Evolutionary conservation across 768 basidiomycete genomes (phyloP), one percentile per base, ranked within the genome.

Genomic region (Crucibulum laeve): DNA sequence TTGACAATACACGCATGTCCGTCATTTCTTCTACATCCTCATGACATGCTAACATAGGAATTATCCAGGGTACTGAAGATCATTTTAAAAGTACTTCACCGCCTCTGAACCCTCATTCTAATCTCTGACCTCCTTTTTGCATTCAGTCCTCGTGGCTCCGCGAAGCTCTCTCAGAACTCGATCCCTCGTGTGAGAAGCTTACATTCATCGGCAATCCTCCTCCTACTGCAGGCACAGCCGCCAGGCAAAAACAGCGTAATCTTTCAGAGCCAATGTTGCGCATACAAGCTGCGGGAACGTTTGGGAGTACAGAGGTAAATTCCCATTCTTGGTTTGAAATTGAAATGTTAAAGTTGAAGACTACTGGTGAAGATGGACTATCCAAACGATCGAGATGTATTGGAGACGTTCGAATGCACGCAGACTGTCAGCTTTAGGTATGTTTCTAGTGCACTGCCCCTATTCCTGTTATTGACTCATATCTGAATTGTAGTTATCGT

Each of bases 81-180:
- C 30, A 93, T 94, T 52, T 78, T 96, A 56, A 92, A 91, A 71
- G 87, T 84, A 44, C 36, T 8, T 5, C 25, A 26, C 8, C n/a
- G 6, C 40, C 13, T 22, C 32, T 34, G 42, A n/a, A 42, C 39
- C 38, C 8, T 32, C 23, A 15, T 5, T 5, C 15, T 24, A 32
- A 25, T 25, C 28, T 10, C 28, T 17, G 13, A 28, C 19, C 39
- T 26, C n/a, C 17, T n/a, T n/a, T n/a, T n/a, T n/a, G n/a, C n/a
- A n/a, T n/a, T n/a, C 44, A 73, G 79, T 95, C 94, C 2, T 93
- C 87, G 4, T 94, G 92, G 90, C 83, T 98, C 25, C 82, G 89
- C 33, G 92, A 96, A 46, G 92, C 94, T 0, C 76, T 97, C 11
- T 82, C 84, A 8, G 95, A 97, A 57, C 73, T 99, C 11, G 93